Evolutionary conservation across 345 rosid genomes (phyloP).

Genomic region (Populus euphratica): DNA sequence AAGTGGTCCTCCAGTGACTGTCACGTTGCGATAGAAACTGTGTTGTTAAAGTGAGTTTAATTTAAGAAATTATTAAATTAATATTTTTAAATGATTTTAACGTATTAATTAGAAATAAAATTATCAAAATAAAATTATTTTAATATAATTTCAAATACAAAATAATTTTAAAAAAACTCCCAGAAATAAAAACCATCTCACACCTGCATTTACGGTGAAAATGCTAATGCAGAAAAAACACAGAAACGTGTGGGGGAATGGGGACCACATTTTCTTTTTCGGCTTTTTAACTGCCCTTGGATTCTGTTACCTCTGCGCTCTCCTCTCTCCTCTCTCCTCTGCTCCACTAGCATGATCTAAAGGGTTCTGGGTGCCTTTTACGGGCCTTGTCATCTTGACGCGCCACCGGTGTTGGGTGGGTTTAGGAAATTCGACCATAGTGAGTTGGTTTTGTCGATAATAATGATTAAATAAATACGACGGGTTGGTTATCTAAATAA

Average conservation of each 20-base stretch:
- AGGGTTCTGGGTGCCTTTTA: background rate
- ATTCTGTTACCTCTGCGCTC: conserved; percentile 4
- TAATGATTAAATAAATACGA: too few species aligned
- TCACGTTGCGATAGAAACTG: too few species aligned
- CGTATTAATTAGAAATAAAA: too few species aligned
- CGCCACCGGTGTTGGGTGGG: background rate
- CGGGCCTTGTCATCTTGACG: background rate
- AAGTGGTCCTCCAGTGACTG: conserved; percentile 15
- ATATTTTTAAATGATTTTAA: too few species aligned
- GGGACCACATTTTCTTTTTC: background rate
- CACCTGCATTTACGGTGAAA: background rate
- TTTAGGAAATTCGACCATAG: background rate
- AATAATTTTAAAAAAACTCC: too few species aligned
- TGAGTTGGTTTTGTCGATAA: too few species aligned
- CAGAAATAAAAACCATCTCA: too few species aligned
- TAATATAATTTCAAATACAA: too few species aligned
- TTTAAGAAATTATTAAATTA: too few species aligned
- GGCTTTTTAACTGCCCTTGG: conserved; percentile 16
- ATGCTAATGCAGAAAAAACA: background rate
- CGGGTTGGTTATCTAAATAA: too few species aligned
- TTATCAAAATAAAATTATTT: too few species aligned
- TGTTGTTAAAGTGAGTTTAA: too few species aligned
- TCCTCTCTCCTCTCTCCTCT: background rate
- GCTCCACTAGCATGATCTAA: background rate
- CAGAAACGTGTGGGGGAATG: conserved; percentile 3